Base-by-base conservation (phyloP, 352 stramenopile species). In the Halophytophthora batemanensis region DNA sequence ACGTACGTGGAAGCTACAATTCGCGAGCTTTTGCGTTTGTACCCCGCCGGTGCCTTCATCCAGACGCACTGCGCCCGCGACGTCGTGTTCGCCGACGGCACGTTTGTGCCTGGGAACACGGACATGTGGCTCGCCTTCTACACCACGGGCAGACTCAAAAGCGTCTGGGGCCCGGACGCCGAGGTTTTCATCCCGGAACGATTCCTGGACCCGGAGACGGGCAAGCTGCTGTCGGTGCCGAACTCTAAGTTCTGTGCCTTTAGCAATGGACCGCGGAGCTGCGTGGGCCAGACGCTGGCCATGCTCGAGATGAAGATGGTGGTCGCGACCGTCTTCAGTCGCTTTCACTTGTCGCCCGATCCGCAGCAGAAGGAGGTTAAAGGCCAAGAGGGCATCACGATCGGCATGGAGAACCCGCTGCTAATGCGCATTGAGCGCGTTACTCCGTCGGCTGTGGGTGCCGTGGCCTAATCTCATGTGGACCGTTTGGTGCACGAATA, bases 161-260 rank as follows among this genome's bases (percentile, higher is more conserved):
- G n/a, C n/a, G n/a, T n/a, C n/a, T n/a, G n/a, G n/a, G n/a, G n/a
- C n/a, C n/a, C n/a, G n/a, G n/a, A n/a, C n/a, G n/a, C n/a, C n/a
- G n/a, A n/a, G n/a, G n/a, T n/a, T n/a, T 78, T 74, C 46, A 62
- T 64, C 4, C 75, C 75, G 6, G 65, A 82, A 40, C 66, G 74
- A 1, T 82, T 62, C 44, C 21, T 83, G 6, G 67, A 74, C 23
- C 2, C 39, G 0, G 39, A 46, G 3, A 66, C 50, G 5, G 53
- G 51, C 3, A 50, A 64, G 23, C 36, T 63, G 25, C 35, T 63
- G 6, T 15, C 45, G 8, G 38, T 66, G 0, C 69, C 70, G 19
- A 17, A 45, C 35, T 85, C 71, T 52, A 63, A 80, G 34, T 85
- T 74, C 39, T 44, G 55, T n/a, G 47, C 70, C 6, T 89, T 90